A percentile compares a stretch with the other conserved stretches of the same genome.
These are phyloP conservation scores for Bryoerythrophyllum caledonicum DNA, from an alignment of 225 moss, liverwort and hornwort genomes.

Conservation along the genomic window DNA sequence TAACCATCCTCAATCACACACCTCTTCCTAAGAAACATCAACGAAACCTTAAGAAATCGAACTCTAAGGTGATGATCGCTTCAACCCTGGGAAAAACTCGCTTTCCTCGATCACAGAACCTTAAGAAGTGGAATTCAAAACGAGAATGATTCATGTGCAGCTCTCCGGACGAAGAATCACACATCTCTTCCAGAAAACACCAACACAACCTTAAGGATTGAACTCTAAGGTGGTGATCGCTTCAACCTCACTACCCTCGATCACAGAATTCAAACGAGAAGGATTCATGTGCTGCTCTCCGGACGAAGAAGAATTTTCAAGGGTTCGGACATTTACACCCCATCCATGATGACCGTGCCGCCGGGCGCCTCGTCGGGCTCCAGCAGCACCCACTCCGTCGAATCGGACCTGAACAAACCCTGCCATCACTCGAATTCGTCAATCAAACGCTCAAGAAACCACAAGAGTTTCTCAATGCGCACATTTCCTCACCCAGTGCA, in stretches of 20 bases:
- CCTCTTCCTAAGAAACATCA: neutral
- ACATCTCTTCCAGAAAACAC: no score
- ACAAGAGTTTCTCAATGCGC: no score
- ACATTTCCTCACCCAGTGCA: constrained; percentile 53
- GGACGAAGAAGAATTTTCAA: constrained; percentile 22
- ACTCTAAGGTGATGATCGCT: neutral
- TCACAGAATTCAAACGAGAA: no score
- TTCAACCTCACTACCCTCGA: no score
- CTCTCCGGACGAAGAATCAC: neutral
- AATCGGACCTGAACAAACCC: constrained; percentile 84
- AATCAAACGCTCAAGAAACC: no score
- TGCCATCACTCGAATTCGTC: constrained; percentile 31
- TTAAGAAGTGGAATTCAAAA: no score
- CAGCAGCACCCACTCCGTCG: constrained; percentile 78
- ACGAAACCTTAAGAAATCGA: neutral
- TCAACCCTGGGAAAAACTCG: no score
- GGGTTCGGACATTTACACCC: constrained; percentile 60
- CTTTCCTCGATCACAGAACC: no score
- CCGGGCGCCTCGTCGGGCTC: constrained; percentile 64
- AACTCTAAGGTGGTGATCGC: no score
- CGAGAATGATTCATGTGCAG: neutral
- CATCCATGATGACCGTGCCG: constrained; percentile 66
- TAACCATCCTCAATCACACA: neutral
- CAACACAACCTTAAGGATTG: no score
- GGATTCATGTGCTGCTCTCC: no score